A percentile compares a stretch with the other conserved stretches of the same genome.
phyloP scores from a whole-genome alignment of 805 yeast species.

The Wickerhamiella parazyma region DNA sequence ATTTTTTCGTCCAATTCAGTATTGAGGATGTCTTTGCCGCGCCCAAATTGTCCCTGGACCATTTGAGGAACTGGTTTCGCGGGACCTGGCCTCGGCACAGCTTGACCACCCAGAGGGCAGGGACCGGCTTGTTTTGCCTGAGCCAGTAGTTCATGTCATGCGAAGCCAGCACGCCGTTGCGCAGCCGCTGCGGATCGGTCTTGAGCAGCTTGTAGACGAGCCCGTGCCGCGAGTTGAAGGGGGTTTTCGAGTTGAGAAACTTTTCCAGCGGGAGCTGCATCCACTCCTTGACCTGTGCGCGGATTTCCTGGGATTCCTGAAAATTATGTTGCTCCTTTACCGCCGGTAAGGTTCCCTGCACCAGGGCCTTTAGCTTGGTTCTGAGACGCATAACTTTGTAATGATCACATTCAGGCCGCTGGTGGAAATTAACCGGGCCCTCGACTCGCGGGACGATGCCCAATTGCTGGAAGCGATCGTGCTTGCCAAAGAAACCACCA shows the following conservation, averaged over 20 bases:
- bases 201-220: slow-evolving; percentile 17
- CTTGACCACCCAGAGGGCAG: slow-evolving; percentile 19
- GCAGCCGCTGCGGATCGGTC: slow-evolving; percentile 13
- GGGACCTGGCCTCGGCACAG: slow-evolving; percentile 17
- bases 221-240: slow-evolving; percentile 18
- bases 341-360: slow-evolving; percentile 4
- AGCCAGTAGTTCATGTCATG: slow-evolving; percentile 19
- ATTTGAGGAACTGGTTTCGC: slow-evolving; percentile 17
- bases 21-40: slow-evolving; percentile 8
- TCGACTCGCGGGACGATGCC: neutral
- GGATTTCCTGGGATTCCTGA: slow-evolving; percentile 10
- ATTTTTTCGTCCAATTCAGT: slow-evolving; percentile 18
- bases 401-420: neutral
- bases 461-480: neutral
- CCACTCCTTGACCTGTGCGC: slow-evolving; percentile 12
- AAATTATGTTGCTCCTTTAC: slow-evolving; percentile 9
- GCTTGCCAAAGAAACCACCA: neutral
- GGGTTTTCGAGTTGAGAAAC: slow-evolving; percentile 12
- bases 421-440: neutral
- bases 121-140: slow-evolving; percentile 14
- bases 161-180: slow-evolving; percentile 15
- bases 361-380: slow-evolving; percentile 10
- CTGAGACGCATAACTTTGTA: slow-evolving; percentile 7
- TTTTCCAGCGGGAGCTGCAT: slow-evolving; percentile 11
- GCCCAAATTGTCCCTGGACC: slow-evolving; percentile 12